These are phyloP conservation scores for Malassezia furfur DNA, from an alignment of 1,284 basidiomycete species.

Conservation along the genomic window DNA sequence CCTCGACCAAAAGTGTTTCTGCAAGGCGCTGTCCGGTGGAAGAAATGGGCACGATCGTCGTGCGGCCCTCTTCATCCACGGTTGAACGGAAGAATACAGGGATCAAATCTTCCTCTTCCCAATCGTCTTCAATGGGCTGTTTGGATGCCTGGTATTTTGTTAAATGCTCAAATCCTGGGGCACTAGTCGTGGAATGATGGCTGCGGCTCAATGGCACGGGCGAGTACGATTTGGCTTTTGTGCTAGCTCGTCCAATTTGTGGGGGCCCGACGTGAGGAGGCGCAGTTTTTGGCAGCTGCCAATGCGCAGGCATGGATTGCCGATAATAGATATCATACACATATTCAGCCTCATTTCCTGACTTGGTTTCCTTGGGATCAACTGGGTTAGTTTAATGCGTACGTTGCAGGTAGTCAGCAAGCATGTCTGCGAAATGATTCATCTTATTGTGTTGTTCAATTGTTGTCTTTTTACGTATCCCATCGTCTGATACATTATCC, in stretches of 20 bases:
- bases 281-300: constrained; percentile 3
- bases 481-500: not conserved
- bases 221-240: constrained; percentile 3
- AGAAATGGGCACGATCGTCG: constrained; percentile 1
- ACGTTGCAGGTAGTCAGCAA: constrained; percentile 15
- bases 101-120: constrained; percentile 8
- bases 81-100: constrained; percentile 10
- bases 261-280: not conserved
- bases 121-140: constrained; percentile 1
- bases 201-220: constrained; percentile 16
- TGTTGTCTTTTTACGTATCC: not conserved
- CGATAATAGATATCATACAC: constrained; percentile 46
- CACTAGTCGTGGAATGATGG: constrained; percentile 13
- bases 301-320: constrained; percentile 23
- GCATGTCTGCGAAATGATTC: not conserved
- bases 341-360: constrained; percentile 20
- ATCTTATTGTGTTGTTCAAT: not conserved
- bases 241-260: constrained; percentile 23
- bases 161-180: constrained; percentile 17
- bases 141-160: not conserved
- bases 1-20: constrained; percentile 17
- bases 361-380: not conserved
- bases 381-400: constrained; percentile 3
- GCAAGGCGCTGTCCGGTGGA: constrained; percentile 1
- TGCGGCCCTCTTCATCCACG: constrained; percentile 7